Evolutionary conservation across 768 basidiomycete genomes (phyloP), one percentile per base, ranked within the genome.

Genomic region (Pluteus cervinus): DNA sequence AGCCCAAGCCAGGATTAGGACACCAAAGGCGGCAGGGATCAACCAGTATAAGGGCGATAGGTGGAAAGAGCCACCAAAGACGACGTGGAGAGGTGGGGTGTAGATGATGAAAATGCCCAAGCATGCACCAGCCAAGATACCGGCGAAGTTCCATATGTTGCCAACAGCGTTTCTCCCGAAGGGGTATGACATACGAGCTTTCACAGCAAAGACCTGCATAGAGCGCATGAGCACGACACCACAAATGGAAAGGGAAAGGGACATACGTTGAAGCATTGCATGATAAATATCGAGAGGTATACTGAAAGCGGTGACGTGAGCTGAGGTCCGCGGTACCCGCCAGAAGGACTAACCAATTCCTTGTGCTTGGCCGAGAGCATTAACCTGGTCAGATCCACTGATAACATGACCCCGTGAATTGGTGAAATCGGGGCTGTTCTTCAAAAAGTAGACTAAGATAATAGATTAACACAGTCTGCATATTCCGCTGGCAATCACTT

Each of bases 31-130:
- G 25, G 65, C 56, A 8, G 80, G 76, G 20, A 83, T 78, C 10
- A 81, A 68, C 79, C 80, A 82, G 53, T 81, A 82, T 24, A 82
- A 54, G 14, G 79, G 80, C 18, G 71, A 73, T 12, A 80, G 61
- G 29, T 62, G 68, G 53, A 65, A 52, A 0, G 76, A 70, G 10
- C 79, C 80, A 2, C 78, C 77, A 49, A 83, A 83, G 9, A 81
- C 80, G 45, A 77, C 73, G 45, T 78, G 79, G 28, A 83, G 56
- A 25, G 81, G 81, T 12, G 80, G 80, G 0, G 76, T 78, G 54
- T 83, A 83, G 46, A 81, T 64, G 49, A 81, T 70, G 53, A 81
- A 79, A 60, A 82, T 76, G 31, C 76, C 78, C 10, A 83, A 62
- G 36, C 68, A 70, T 10, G 76, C 79, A 10, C 79, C 79, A 0